Evolutionary conservation across 2,329 filamentous ascomycete species (phyloP).

Genomic region (Plenodomus biglobosus): DNA sequence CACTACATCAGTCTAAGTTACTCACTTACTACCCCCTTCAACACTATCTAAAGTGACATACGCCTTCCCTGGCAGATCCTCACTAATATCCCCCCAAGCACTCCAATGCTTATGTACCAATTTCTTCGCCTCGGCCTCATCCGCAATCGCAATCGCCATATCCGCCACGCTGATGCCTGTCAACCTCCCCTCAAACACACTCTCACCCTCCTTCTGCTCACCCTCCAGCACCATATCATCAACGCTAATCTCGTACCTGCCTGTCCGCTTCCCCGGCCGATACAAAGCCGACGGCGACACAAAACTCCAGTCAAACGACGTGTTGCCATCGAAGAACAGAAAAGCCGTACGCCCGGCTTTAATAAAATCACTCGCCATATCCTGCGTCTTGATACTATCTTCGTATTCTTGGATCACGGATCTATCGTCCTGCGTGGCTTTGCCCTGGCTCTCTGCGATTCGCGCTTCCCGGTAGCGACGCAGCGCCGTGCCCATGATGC

Average conservation of each 20-base stretch:
- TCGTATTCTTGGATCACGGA: slow-evolving; percentile 28
- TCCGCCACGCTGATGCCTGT: slow-evolving; percentile 39
- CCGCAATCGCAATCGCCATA: slow-evolving; percentile 41
- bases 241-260: slow-evolving; percentile 35
- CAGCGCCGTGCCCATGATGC: slow-evolving; percentile 29
- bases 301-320: slow-evolving; percentile 38
- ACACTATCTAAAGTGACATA: slow-evolving; percentile 32
- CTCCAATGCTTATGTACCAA: slow-evolving; percentile 38
- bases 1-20: neutral
- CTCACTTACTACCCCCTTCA: slow-evolving; percentile 14
- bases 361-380: slow-evolving; percentile 34
- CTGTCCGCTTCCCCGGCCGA: slow-evolving; percentile 36
- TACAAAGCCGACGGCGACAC: slow-evolving; percentile 39
- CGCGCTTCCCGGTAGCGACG: slow-evolving; percentile 33
- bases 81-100: slow-evolving; percentile 31
- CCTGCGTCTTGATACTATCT: slow-evolving; percentile 21
- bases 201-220: slow-evolving; percentile 22
- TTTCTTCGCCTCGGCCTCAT: slow-evolving; percentile 35
- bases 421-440: slow-evolving; percentile 18
- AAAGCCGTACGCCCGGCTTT: slow-evolving; percentile 37
- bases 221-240: slow-evolving; percentile 37
- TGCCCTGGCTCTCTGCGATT: slow-evolving; percentile 17
- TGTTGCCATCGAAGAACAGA: slow-evolving; percentile 44
- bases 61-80: slow-evolving; percentile 29
- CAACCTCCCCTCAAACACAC: slow-evolving; percentile 35